phyloP scores from a whole-genome alignment of 2,329 filamentous ascomycete species.

The Rasamsonia emersonii region DNA sequence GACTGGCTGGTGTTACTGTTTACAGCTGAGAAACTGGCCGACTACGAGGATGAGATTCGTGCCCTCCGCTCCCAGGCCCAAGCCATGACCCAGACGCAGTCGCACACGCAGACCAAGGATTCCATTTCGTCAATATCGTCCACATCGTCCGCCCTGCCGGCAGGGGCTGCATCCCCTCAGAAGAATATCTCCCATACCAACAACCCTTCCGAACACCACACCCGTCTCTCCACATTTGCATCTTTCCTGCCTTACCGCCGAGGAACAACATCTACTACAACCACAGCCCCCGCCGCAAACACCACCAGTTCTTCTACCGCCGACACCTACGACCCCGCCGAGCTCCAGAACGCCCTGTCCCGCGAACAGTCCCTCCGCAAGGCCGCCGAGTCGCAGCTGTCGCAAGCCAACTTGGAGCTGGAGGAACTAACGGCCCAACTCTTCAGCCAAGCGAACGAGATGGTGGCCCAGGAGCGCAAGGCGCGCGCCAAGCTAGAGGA shows the following conservation, averaged over 20 bases:
- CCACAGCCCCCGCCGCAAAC: slow-evolving; percentile 18
- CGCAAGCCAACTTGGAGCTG: slow-evolving; percentile 48
- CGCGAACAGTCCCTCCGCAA: slow-evolving; percentile 48
- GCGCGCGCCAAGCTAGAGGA: slow-evolving; percentile 46
- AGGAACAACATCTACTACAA: slow-evolving; percentile 22
- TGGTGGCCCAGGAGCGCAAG: slow-evolving; percentile 55
- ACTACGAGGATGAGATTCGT: slow-evolving; percentile 56
- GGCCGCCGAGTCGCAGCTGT: slow-evolving; percentile 49
- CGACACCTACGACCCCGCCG: slow-evolving; percentile 21
- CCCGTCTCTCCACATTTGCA: slow-evolving; percentile 30
- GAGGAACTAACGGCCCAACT: slow-evolving; percentile 53
- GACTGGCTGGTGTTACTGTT: not conserved
- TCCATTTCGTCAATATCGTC: slow-evolving; percentile 19
- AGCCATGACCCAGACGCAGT: slow-evolving; percentile 16
- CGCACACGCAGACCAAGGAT: too few species aligned
- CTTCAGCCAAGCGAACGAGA: slow-evolving; percentile 58
- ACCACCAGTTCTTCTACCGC: slow-evolving; percentile 11
- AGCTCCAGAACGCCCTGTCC: slow-evolving; percentile 46
- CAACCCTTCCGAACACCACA: slow-evolving; percentile 16
- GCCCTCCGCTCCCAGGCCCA: slow-evolving; percentile 33
- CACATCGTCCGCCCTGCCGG: slow-evolving; percentile 18
- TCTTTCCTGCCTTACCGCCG: slow-evolving; percentile 32
- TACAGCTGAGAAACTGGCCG: slow-evolving; percentile 49
- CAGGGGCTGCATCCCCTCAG: slow-evolving; percentile 21
- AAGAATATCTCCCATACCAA: slow-evolving; percentile 27